Evolutionary conservation across 2,329 filamentous ascomycete species (phyloP).

Genomic region (Nannizziopsis arthrosporioides): DNA sequence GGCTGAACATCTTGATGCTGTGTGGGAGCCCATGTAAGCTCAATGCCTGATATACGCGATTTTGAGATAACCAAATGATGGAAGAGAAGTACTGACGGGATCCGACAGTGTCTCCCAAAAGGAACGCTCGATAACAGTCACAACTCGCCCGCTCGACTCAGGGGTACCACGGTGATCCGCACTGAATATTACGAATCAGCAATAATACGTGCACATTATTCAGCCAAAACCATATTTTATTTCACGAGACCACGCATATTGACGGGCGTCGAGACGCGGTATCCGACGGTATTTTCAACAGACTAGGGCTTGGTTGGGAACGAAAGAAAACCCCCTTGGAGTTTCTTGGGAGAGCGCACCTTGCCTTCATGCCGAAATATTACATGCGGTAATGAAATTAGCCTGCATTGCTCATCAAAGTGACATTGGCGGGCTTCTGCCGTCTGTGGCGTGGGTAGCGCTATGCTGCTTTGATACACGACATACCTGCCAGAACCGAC

Average conservation of each 20-base stretch:
- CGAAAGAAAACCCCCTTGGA: not conserved
- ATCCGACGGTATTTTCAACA: not conserved
- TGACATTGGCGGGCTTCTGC: slow-evolving; percentile 1
- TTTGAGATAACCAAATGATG: not conserved
- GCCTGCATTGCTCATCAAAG: not conserved
- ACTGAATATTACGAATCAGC: slow-evolving; percentile 38
- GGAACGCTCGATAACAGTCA: slow-evolving; percentile 73
- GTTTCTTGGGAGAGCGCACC: slow-evolving; percentile 11
- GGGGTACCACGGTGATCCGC: slow-evolving; percentile 92
- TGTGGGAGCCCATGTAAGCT: slow-evolving; percentile 3
- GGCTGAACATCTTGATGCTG: slow-evolving; percentile 28
- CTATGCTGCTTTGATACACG: not conserved
- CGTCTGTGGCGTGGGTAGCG: not conserved
- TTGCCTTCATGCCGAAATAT: slow-evolving; percentile 15
- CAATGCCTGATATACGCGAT: not conserved
- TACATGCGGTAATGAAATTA: slow-evolving; percentile 5
- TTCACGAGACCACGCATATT: not conserved
- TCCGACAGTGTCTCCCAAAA: slow-evolving; percentile 57
- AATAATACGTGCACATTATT: slow-evolving; percentile 1
- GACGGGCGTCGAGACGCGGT: not conserved
- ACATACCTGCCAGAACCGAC: slow-evolving; percentile 93
- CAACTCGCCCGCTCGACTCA: slow-evolving; percentile 75
- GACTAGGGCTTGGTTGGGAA: not conserved
- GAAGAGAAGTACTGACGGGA: slow-evolving; percentile 5
- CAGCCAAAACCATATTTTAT: slow-evolving; percentile 1